Conservation (phyloP, 2,329 filamentous ascomycete genomes). For the Cadophora sp. region DNA sequence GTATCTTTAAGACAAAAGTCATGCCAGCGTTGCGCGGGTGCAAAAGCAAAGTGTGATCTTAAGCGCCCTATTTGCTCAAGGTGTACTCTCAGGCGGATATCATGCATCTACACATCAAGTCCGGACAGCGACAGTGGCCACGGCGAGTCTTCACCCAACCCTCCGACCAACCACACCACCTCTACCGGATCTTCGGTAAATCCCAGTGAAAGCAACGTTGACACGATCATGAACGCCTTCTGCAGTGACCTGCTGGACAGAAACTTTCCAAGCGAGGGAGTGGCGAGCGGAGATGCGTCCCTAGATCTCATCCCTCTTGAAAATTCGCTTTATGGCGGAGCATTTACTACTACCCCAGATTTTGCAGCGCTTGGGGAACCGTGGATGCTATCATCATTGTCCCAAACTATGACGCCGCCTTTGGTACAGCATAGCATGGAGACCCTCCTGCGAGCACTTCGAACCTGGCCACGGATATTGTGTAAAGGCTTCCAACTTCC, state of each 20-base stretch:
- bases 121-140: conserved; percentile 1
- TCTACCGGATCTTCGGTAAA: not conserved
- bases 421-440: conserved; percentile 43
- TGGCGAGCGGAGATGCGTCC: not conserved
- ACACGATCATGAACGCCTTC: not conserved
- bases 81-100: conserved; percentile 31
- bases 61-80: conserved; percentile 38
- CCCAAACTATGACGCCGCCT: conserved; percentile 20
- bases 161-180: conserved; percentile 1
- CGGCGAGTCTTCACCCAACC: conserved; percentile 1
- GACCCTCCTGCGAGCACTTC: conserved; percentile 45
- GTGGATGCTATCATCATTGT: conserved; percentile 20
- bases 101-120: conserved; percentile 34
- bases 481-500: conserved; percentile 47
- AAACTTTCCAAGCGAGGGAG: not conserved
- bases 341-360: not conserved
- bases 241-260: not conserved
- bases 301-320: not conserved
- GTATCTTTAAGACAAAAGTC: conserved; percentile 37
- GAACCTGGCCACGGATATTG: conserved; percentile 49
- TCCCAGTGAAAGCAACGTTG: not conserved
- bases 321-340: not conserved
- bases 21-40: conserved; percentile 39
- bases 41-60: conserved; percentile 42
- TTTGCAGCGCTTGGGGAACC: conserved; percentile 8